phyloP scores from a whole-genome alignment of 805 yeast genomes.

The Saccharomyces eubayanus region DNA sequence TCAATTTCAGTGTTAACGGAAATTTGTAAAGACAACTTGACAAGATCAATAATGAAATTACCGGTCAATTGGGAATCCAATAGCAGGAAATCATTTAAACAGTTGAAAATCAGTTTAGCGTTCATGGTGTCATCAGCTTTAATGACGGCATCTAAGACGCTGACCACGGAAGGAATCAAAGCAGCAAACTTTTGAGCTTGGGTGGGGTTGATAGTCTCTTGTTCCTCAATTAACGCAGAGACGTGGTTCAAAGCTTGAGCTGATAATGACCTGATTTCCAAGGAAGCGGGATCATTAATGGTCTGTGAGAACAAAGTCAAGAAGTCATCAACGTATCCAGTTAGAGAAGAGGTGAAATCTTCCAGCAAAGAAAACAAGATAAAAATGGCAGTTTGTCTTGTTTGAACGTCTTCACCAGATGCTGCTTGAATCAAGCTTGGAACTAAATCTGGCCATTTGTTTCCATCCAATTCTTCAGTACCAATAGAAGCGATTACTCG shows the following conservation, averaged over 20 bases:
- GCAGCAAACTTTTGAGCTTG: slow-evolving; percentile 48
- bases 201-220: slow-evolving; percentile 38
- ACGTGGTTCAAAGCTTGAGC: slow-evolving; percentile 68
- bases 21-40: slow-evolving; percentile 68
- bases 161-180: slow-evolving; percentile 71
- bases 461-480: slow-evolving; percentile 57
- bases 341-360: slow-evolving; percentile 50
- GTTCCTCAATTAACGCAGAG: slow-evolving; percentile 59
- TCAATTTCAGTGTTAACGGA: slow-evolving; percentile 59
- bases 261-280: slow-evolving; percentile 73
- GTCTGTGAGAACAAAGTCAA: slow-evolving; percentile 63
- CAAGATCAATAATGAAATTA: slow-evolving; percentile 57
- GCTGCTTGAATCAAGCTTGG: slow-evolving; percentile 64
- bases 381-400: slow-evolving; percentile 77
- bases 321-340: slow-evolving; percentile 54
- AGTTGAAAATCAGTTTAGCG: slow-evolving; percentile 71
- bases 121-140: slow-evolving; percentile 61
- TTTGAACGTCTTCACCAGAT: slow-evolving; percentile 43
- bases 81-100: slow-evolving; percentile 69
- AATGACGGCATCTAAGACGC: slow-evolving; percentile 68
- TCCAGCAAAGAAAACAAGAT: slow-evolving; percentile 73
- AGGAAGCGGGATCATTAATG: slow-evolving; percentile 53
- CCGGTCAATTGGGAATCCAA: slow-evolving; percentile 75
- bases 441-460: slow-evolving; percentile 70
- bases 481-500: slow-evolving; percentile 85